A percentile compares a stretch with the other conserved stretches of the same genome.
phyloP scores from a whole-genome alignment of 257 asterid species.

The Ilex asprella region DNA sequence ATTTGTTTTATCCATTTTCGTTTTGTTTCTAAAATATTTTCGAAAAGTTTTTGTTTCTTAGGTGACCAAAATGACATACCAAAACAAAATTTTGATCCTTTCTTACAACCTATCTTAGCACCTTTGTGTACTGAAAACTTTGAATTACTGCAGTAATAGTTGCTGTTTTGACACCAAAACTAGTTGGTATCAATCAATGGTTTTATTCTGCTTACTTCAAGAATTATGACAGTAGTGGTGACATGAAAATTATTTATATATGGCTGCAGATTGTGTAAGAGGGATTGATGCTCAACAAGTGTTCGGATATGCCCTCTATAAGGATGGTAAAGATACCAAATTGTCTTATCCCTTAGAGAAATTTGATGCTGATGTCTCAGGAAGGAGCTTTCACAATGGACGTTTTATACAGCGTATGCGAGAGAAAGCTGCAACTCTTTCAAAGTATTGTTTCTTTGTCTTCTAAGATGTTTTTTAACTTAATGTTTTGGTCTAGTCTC shows the following conservation, averaged over 20 bases:
- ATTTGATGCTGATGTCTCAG: slow-evolving; percentile 54
- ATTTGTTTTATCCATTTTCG: too few species aligned
- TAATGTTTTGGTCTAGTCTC: too few species aligned
- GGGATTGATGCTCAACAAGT: slow-evolving; percentile 69
- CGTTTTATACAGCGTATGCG: slow-evolving; percentile 77
- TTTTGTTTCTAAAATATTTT: too few species aligned
- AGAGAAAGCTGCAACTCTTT: slow-evolving; percentile 61
- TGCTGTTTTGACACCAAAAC: background rate
- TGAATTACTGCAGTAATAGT: too few species aligned
- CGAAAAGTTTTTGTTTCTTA: too few species aligned
- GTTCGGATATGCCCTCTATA: slow-evolving; percentile 67
- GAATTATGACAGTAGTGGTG: too few species aligned
- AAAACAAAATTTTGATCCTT: too few species aligned
- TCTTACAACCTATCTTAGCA: too few species aligned
- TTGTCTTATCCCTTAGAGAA: slow-evolving; percentile 71
- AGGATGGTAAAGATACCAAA: slow-evolving; percentile 52
- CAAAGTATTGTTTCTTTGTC: slow-evolving; percentile 41
- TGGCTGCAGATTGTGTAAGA: slow-evolving; percentile 53
- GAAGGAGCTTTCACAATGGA: slow-evolving; percentile 82
- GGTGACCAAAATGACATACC: too few species aligned
- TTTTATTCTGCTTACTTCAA: background rate
- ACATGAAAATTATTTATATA: too few species aligned
- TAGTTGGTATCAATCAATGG: slow-evolving; percentile 9
- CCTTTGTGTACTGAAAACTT: too few species aligned
- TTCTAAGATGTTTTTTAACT: background rate